A percentile compares a stretch with the other conserved stretches of the same genome.
phyloP scores from a whole-genome alignment of 108 stramenopile species.

The Cylindrotheca fusiformis region DNA sequence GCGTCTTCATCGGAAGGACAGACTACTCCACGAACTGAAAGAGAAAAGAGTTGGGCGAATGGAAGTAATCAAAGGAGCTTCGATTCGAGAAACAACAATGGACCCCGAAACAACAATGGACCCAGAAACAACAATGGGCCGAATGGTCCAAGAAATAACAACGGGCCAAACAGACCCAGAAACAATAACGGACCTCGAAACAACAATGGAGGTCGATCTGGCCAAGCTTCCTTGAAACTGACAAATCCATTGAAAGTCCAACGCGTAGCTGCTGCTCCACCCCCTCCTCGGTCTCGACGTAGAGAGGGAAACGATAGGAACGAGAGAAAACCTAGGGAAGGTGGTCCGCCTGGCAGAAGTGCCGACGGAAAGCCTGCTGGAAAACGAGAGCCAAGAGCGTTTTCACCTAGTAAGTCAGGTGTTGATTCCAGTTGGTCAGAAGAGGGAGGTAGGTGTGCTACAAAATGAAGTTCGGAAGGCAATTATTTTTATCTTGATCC shows the following conservation, averaged over 20 bases:
- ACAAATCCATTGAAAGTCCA: conserved; percentile 73
- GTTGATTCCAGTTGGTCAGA: background rate
- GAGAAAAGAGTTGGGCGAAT: too few relatives aligned
- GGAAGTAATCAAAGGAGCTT: background rate
- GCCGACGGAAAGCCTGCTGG: background rate
- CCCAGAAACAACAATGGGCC: background rate
- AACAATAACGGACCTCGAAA: background rate
- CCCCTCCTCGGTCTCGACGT: conserved; percentile 8
- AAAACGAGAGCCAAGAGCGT: too few relatives aligned
- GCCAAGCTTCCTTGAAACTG: conserved; percentile 61
- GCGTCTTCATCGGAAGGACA: background rate
- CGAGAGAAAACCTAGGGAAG: background rate
- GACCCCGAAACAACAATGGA: conserved; percentile 6
- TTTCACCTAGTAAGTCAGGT: conserved; percentile 2
- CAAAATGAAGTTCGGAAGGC: background rate
- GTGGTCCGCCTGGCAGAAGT: background rate
- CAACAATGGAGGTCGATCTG: conserved; percentile 41
- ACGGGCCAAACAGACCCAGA: background rate
- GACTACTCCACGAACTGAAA: too few relatives aligned
- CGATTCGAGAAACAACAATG: conserved; percentile 8
- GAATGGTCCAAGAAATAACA: conserved; percentile 1
- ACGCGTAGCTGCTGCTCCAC: conserved; percentile 24
- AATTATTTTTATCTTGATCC: background rate
- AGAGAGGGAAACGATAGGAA: conserved; percentile 21
- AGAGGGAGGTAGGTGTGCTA: conserved; percentile 1